Evolutionary conservation across 2,329 filamentous ascomycete genomes (phyloP).

Genomic region (Penicillium expansum): DNA sequence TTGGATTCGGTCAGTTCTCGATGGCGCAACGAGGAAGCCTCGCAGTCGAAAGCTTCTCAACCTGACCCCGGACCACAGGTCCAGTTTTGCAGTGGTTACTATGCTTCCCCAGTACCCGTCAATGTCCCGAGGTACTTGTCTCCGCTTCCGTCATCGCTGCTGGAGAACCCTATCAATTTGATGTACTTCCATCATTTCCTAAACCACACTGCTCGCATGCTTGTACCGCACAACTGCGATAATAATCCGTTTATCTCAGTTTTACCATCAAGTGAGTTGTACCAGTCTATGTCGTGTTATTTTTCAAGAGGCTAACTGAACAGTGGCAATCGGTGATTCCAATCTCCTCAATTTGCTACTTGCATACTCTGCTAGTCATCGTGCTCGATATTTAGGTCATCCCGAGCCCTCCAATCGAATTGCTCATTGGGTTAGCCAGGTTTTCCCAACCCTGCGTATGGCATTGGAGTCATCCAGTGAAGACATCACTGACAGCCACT

Average conservation of each 20-base stretch:
- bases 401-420: conserved; percentile 74
- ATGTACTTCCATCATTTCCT: conserved; percentile 73
- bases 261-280: conserved; percentile 57
- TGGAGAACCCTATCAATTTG: conserved; percentile 75
- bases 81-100: conserved; percentile 63
- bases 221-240: conserved; percentile 61
- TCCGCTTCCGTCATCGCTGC: conserved; percentile 55
- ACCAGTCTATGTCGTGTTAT: not conserved
- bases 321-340: conserved; percentile 44
- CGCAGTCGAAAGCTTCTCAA: conserved; percentile 1
- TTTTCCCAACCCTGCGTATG: conserved; percentile 63
- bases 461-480: conserved; percentile 61
- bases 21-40: conserved; percentile 7
- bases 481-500: conserved; percentile 67
- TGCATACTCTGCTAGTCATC: conserved; percentile 80
- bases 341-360: conserved; percentile 74
- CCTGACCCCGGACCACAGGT: conserved; percentile 26
- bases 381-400: conserved; percentile 70
- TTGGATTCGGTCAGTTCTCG: conserved; percentile 30
- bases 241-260: conserved; percentile 61
- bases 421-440: conserved; percentile 74
- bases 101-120: conserved; percentile 66
- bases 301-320: conserved; percentile 47
- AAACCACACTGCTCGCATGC: conserved; percentile 72
- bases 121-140: conserved; percentile 58